These are phyloP conservation scores for Cercophora scortea DNA, from an alignment of 495 filamentous ascomycete genomes.

Conservation along the genomic window DNA sequence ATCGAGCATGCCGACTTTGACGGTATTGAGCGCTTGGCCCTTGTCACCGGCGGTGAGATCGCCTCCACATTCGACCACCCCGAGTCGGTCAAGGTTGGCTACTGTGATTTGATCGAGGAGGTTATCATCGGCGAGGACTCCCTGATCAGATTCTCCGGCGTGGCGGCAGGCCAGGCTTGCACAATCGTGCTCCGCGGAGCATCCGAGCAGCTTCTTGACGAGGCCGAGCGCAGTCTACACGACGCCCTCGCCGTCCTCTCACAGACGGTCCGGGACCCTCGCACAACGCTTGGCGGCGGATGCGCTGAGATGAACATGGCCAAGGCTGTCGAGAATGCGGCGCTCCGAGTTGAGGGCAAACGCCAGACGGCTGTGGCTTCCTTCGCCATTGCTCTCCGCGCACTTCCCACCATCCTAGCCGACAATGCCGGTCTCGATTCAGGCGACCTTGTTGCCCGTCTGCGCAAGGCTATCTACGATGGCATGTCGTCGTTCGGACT, in stretches of 20 bases:
- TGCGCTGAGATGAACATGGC: constrained; percentile 99
- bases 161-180: constrained; percentile 89
- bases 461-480: constrained; percentile 88
- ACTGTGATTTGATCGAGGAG: constrained; percentile 94
- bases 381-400: constrained; percentile 81
- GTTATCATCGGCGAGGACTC: constrained; percentile 97
- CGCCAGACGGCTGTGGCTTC: constrained; percentile 87
- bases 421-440: constrained; percentile 97
- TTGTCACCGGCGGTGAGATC: constrained; percentile 96
- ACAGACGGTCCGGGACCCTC: constrained; percentile 90
- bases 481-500: constrained; percentile 87
- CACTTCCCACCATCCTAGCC: constrained; percentile 91
- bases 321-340: constrained; percentile 90
- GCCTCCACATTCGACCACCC: constrained; percentile 97
- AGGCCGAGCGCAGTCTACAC: constrained; percentile 91
- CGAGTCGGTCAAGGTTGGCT: constrained; percentile 89
- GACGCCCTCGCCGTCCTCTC: constrained; percentile 95
- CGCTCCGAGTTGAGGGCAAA: constrained; percentile 92
- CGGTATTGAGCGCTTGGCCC: constrained; percentile 87
- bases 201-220: constrained; percentile 92
- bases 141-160: constrained; percentile 93
- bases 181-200: constrained; percentile 95
- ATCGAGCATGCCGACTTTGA: constrained; percentile 99
- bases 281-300: constrained; percentile 88
- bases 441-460: constrained; percentile 82